A percentile compares a stretch with the other conserved stretches of the same genome.
These are phyloP conservation scores for Tylopilus sp. DNA, from an alignment of 1,284 basidiomycete species.

Conservation along the genomic window DNA sequence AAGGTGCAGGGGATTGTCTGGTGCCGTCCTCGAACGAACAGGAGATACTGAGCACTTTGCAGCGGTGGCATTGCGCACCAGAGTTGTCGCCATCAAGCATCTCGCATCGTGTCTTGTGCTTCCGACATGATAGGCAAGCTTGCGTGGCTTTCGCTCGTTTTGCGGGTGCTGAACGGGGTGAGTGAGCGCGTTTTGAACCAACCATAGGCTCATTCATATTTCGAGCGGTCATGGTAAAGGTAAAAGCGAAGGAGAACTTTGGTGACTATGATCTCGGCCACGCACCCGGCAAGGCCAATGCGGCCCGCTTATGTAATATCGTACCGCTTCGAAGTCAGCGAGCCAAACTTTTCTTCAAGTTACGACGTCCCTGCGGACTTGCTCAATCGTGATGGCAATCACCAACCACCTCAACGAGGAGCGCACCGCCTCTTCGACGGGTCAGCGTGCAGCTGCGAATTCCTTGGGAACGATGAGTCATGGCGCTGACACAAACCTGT, in stretches of 20 bases:
- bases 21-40: slow-evolving; percentile 38
- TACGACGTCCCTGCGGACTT: slow-evolving; percentile 1
- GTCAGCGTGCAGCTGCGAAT: slow-evolving; percentile 2
- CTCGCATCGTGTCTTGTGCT: slow-evolving; percentile 44
- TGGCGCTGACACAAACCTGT: slow-evolving; percentile 22
- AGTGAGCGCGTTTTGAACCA: slow-evolving; percentile 32
- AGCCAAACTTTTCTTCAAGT: not conserved
- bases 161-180: slow-evolving; percentile 25
- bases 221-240: slow-evolving; percentile 15
- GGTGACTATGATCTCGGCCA: slow-evolving; percentile 11
- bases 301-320: slow-evolving; percentile 9
- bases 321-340: slow-evolving; percentile 31
- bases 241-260: slow-evolving; percentile 8
- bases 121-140: slow-evolving; percentile 40
- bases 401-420: not conserved
- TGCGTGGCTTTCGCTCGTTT: slow-evolving; percentile 40
- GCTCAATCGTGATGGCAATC: not conserved
- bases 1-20: slow-evolving; percentile 12
- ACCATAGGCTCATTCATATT: slow-evolving; percentile 20
- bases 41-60: slow-evolving; percentile 38
- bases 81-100: slow-evolving; percentile 36
- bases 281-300: slow-evolving; percentile 11
- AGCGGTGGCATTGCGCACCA: slow-evolving; percentile 38
- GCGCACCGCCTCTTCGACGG: not conserved
- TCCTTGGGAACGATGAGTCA: slow-evolving; percentile 17